These are phyloP conservation scores for Imleria badia DNA, from an alignment of 768 basidiomycete species.

Conservation along the genomic window DNA sequence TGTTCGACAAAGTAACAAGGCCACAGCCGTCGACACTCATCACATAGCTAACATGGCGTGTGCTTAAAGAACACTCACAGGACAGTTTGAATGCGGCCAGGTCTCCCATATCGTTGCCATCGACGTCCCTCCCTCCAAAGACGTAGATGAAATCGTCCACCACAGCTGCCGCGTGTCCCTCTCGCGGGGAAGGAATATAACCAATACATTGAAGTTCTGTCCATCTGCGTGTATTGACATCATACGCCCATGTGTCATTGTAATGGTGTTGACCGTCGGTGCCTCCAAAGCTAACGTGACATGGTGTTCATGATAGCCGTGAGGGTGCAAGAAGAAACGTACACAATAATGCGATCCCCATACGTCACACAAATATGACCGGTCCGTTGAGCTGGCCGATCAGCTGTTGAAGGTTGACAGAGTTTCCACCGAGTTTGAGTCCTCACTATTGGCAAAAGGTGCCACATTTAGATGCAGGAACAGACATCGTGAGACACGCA, in stretches of 20 bases:
- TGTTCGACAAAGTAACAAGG: constrained; percentile 1
- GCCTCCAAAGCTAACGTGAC: constrained; percentile 78
- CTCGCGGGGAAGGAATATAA: constrained; percentile 91
- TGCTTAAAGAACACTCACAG: constrained; percentile 57
- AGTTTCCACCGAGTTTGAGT: constrained; percentile 83
- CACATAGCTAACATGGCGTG: neutral
- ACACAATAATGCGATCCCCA: constrained; percentile 85
- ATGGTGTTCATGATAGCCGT: constrained; percentile 13
- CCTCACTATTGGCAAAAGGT: constrained; percentile 55
- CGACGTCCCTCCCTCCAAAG: constrained; percentile 95
- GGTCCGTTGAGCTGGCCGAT: constrained; percentile 78
- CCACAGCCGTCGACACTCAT: neutral
- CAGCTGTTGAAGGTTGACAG: constrained; percentile 58
- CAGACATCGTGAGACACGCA: neutral
- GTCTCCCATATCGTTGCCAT: constrained; percentile 94
- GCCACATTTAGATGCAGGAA: neutral
- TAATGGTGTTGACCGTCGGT: constrained; percentile 99
- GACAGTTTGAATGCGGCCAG: constrained; percentile 96
- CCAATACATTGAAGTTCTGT: constrained; percentile 94
- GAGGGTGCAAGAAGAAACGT: constrained; percentile 34
- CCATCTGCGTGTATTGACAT: constrained; percentile 79
- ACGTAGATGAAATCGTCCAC: constrained; percentile 98
- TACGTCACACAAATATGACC: constrained; percentile 88
- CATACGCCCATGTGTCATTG: constrained; percentile 98
- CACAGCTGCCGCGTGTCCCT: constrained; percentile 94